Evolutionary conservation across 495 filamentous ascomycete species (phyloP).

Genomic region (Talaromyces adpressus): DNA sequence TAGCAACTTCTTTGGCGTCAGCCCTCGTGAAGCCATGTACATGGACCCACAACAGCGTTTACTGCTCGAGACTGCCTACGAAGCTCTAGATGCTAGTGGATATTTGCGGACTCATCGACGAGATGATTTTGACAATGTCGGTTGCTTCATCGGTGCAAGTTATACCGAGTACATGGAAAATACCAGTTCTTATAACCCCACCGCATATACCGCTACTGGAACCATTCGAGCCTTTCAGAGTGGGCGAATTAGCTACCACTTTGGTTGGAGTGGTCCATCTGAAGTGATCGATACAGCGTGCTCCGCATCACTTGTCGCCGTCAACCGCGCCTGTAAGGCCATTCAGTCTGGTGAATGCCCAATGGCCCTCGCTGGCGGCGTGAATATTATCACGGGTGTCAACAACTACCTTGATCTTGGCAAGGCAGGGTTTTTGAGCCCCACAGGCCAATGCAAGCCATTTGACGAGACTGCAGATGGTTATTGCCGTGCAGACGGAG

Average conservation of each 20-base stretch:
- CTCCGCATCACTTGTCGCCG: constrained; percentile 17
- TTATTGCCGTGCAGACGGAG: constrained; percentile 31
- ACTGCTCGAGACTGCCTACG: constrained; percentile 13
- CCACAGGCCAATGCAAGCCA: constrained; percentile 56
- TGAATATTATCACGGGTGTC: constrained; percentile 26
- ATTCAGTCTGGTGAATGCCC: constrained; percentile 27
- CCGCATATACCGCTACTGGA: constrained; percentile 14
- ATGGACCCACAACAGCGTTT: constrained; percentile 12
- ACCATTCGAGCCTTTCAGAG: constrained; percentile 12
- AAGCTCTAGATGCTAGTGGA: constrained; percentile 12
- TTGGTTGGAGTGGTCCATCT: constrained; percentile 25
- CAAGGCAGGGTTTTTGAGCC: constrained; percentile 31
- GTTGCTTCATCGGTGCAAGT: constrained; percentile 9
- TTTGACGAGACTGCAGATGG: constrained; percentile 36
- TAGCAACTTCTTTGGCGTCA: constrained; percentile 8
- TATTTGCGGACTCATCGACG: constrained; percentile 22
- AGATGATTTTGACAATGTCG: constrained; percentile 22
- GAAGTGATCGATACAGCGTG: constrained; percentile 25
- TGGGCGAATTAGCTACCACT: constrained; percentile 16
- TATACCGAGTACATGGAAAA: constrained; percentile 24
- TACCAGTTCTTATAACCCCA: constrained; percentile 11
- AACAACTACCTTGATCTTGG: constrained; percentile 23
- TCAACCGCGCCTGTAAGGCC: constrained; percentile 14
- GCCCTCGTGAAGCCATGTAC: neutral
- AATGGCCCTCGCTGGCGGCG: constrained; percentile 29